These are phyloP conservation scores for Mycena epipterygia DNA, from an alignment of 768 basidiomycete genomes.

Conservation along the genomic window DNA sequence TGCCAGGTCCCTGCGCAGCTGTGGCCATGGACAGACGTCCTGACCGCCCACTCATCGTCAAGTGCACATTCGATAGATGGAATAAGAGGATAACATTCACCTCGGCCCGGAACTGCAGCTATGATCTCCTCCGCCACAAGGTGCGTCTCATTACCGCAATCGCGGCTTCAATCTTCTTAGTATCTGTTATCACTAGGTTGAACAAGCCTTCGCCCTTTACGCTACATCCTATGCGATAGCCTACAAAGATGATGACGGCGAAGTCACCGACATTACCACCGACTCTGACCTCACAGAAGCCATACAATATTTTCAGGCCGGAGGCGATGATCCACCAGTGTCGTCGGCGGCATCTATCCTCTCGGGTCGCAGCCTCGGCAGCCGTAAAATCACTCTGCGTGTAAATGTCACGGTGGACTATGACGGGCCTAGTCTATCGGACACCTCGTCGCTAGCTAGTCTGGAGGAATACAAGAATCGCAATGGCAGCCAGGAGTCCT, in stretches of 20 bases:
- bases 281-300: conserved; percentile 89
- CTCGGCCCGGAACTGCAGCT: conserved; percentile 84
- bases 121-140: conserved; percentile 78
- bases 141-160: conserved; percentile 56
- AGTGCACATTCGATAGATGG: conserved; percentile 83
- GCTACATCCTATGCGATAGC: conserved; percentile 78
- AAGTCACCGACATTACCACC: conserved; percentile 74
- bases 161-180: conserved; percentile 20
- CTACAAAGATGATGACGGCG: conserved; percentile 92
- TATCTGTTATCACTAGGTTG: conserved; percentile 66
- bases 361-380: conserved; percentile 76
- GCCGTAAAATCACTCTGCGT: conserved; percentile 80
- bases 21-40: conserved; percentile 45
- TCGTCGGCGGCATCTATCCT: conserved; percentile 83
- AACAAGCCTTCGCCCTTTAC: conserved; percentile 85
- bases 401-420: conserved; percentile 88
- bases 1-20: background rate
- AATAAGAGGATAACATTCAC: conserved; percentile 85
- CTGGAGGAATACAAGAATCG: conserved; percentile 77
- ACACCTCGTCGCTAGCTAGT: conserved; percentile 86
- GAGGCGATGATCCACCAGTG: conserved; percentile 76
- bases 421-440: conserved; percentile 92
- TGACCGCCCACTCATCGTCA: conserved; percentile 85
- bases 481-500: conserved; percentile 71
- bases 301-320: conserved; percentile 86